Base-by-base conservation (phyloP, 202 grass and related monocot genomes). In the Elaeis oleifera region DNA sequence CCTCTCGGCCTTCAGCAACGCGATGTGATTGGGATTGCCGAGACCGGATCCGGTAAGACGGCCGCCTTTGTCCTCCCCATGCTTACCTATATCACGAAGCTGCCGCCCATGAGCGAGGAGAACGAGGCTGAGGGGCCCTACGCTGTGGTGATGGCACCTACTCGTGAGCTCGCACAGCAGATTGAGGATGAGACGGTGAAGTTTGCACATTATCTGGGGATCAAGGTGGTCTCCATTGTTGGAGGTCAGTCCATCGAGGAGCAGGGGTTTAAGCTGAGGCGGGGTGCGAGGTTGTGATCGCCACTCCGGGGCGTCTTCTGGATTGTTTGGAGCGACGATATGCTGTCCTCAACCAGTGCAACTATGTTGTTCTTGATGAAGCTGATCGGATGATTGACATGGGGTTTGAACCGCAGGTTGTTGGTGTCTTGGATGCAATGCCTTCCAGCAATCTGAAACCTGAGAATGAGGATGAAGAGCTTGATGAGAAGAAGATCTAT, bases 321-420 rank as follows among this genome's bases (percentile, higher is more conserved):
- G 91, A 96, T 78, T 90, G 87, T 60, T 83, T 96, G 70, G 91
- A 96, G 63, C 79, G 91, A 72, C 83, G 87, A 56, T 96, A 90
- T 78, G 91, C 79, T 56, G 91, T 96, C 31, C 87, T 96, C 25
- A 96, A 96, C 54, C 91, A 96, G 66, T 96, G 91, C 66, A 96
- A 90, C 49, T 96, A 96, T 76, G 91, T 96, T 21, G 91, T 96
- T 36, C 79, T 96, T 54, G 91, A 96, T 76, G 91, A 96, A 72
- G 91, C 91, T 73, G 91, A 96, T 81, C 75, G 91, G 28, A 96
- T 96, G 91, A 96, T 96, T 78, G 91, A 96, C 68, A 96, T 96
- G 91, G 91, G 91, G 6, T 96, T 96, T 36, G 91, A 96, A 79
- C 87, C 87, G 17, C 91, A 96, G 67, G 91, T 96, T 76, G 81